phyloP scores from a whole-genome alignment of 345 rosid genomes.

The Mercurialis annua region DNA sequence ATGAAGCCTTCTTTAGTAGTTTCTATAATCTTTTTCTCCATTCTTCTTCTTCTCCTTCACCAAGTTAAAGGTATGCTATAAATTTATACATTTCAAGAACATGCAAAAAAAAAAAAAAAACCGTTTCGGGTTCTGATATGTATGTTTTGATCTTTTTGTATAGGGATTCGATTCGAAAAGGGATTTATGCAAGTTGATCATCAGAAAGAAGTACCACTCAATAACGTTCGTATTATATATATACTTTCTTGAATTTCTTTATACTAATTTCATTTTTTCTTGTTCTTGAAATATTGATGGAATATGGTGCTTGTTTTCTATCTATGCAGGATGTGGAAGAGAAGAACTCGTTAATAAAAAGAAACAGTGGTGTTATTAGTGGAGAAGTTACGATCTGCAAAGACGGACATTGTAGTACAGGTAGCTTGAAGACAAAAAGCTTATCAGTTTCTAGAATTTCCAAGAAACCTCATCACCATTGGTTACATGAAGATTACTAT shows the following conservation, averaged over 20 bases:
- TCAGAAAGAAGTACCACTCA: not conserved
- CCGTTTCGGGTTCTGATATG: not conserved
- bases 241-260: too few relatives aligned
- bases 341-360: not conserved
- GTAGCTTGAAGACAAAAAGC: constrained; percentile 20
- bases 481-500: constrained; percentile 54
- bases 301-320: not conserved
- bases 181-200: constrained; percentile 17
- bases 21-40: constrained; percentile 10
- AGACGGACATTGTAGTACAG: constrained; percentile 20
- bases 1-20: constrained; percentile 14
- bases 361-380: not conserved
- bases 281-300: not conserved
- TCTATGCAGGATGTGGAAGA: constrained; percentile 11
- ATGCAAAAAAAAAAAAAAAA: not conserved
- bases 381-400: constrained; percentile 12
- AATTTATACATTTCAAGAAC: not conserved
- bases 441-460: constrained; percentile 12
- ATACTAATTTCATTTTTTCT: not conserved
- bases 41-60: constrained; percentile 8
- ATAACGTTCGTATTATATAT: not conserved
- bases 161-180: constrained; percentile 23
- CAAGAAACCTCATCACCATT: constrained; percentile 25
- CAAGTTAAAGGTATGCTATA: constrained; percentile 11
- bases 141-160: not conserved